These are phyloP conservation scores for Cucumis variabilis DNA, from an alignment of 331 rosid species.

Conservation along the genomic window DNA sequence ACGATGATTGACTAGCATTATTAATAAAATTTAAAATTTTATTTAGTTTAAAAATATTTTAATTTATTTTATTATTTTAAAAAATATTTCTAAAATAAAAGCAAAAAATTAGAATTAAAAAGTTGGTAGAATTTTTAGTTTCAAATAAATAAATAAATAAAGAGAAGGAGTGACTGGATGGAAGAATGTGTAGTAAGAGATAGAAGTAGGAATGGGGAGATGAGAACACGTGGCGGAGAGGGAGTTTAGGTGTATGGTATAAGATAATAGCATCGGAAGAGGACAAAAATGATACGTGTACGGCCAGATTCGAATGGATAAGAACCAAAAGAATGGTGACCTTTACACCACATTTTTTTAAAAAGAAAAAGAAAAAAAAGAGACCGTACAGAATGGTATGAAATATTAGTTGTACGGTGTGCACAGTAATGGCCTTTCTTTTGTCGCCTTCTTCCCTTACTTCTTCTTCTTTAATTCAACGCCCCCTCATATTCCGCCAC, in stretches of 20 bases:
- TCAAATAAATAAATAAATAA: no score
- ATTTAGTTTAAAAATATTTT: no score
- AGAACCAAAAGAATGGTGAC: not conserved
- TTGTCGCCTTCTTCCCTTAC: not conserved
- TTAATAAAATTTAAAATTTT: no score
- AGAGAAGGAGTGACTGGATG: no score
- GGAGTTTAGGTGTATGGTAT: not conserved
- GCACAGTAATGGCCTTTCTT: not conserved
- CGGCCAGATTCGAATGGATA: constrained; percentile 8
- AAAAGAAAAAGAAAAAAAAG: no score
- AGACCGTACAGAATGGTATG: not conserved
- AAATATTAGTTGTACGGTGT: not conserved
- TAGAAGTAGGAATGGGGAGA: constrained; percentile 30
- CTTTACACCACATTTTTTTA: not conserved
- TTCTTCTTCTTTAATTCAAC: not conserved
- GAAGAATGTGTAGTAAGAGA: not conserved
- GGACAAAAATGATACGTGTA: constrained; percentile 17
- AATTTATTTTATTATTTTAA: no score
- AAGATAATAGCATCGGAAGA: not conserved
- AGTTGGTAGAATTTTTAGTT: no score
- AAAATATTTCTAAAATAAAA: no score
- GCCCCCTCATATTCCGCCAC: not conserved
- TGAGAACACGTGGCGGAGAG: constrained; percentile 30
- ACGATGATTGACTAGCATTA: no score
- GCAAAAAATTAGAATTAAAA: no score